Base-by-base conservation (phyloP, 192 early-diverging fungal species). In the Podochytrium sp. region DNA sequence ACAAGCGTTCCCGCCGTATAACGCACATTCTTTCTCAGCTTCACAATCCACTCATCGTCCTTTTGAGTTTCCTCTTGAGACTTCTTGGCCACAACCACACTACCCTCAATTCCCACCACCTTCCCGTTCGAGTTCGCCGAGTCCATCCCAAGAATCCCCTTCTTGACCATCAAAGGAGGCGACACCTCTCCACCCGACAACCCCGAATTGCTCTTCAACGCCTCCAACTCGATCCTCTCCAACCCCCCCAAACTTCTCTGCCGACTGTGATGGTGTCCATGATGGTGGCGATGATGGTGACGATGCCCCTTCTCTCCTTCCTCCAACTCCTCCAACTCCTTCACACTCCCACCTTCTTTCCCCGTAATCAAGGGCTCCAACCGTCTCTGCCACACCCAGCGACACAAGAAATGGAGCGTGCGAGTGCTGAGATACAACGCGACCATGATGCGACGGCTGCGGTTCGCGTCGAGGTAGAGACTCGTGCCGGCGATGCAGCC, bases 381-480 rank as follows among this genome's bases (percentile, higher is more conserved):
- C 10, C 57, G 52, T 29, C 63, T 6, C 51, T 58, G 71, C 80
- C 80, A 82, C 4, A 79, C 6, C 72, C 73, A 79, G 10, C 80
- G 70, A 3, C 61, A 69, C 12, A 82, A 42, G 41, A 82, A 82
- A 56, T 82, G 80, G 10, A 77, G 25, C 3, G 77, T 77, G 29
- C 80, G 65, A 2, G 80, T 82, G 58, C 65, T 71, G 18, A 82
- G 43, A 60, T 82, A 82, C 25, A 82, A 47, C n/a, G 80, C 78
- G 38, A 82, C 63, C 80, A 82, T 82, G 12, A 80, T 34, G 23
- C 80, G 52, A 27, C 80, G 74, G 12, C 74, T 60, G 6, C 40
- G 25, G 61, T 82, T 82, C 18, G 39, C 14, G 71, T 82, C 80
- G 2, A 82, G 64, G n/a, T 65, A 60, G 37, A 82, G 47, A 12